phyloP scores from a whole-genome alignment of 805 yeast species.

The Pichia pseudocactophila region DNA sequence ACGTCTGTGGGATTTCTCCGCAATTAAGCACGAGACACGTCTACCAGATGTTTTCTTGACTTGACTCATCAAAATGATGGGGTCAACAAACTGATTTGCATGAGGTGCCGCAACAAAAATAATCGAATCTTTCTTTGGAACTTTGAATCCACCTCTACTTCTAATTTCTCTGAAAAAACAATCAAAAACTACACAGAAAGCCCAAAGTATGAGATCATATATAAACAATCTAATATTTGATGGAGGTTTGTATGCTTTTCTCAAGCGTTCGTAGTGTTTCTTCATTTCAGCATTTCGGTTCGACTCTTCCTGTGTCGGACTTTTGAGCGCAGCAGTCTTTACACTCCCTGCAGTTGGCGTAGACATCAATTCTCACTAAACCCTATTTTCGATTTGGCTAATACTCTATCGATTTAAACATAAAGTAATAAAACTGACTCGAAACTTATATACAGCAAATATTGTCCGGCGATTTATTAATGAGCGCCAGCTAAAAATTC shows the following conservation, averaged over 20 bases:
- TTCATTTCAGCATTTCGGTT: neutral
- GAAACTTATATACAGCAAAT: no score
- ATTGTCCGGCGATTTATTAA: no score
- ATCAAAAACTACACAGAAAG: conserved; percentile 36
- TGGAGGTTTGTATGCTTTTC: conserved; percentile 30
- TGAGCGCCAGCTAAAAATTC: no score
- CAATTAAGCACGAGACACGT: conserved; percentile 45
- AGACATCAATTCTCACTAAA: neutral
- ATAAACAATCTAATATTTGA: conserved; percentile 30
- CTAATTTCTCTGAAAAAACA: conserved; percentile 70
- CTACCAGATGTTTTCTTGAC: conserved; percentile 44
- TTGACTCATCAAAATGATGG: conserved; percentile 71
- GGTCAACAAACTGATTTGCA: conserved; percentile 78
- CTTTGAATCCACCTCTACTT: conserved; percentile 58
- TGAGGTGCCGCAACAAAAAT: conserved; percentile 78
- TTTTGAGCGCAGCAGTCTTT: neutral
- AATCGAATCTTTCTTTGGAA: conserved; percentile 57
- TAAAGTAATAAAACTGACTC: no score
- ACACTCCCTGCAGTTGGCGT: neutral
- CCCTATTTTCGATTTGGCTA: no score
- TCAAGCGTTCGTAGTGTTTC: conserved; percentile 10
- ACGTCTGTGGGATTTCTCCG: conserved; percentile 41
- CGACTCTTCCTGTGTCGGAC: neutral
- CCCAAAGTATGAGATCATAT: conserved; percentile 47
- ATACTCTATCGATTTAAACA: no score